Evolutionary conservation across 371 early-diverging fungal species (phyloP), one percentile per base, ranked within the genome.

Genomic region (Lichtheimia hyalospora): DNA sequence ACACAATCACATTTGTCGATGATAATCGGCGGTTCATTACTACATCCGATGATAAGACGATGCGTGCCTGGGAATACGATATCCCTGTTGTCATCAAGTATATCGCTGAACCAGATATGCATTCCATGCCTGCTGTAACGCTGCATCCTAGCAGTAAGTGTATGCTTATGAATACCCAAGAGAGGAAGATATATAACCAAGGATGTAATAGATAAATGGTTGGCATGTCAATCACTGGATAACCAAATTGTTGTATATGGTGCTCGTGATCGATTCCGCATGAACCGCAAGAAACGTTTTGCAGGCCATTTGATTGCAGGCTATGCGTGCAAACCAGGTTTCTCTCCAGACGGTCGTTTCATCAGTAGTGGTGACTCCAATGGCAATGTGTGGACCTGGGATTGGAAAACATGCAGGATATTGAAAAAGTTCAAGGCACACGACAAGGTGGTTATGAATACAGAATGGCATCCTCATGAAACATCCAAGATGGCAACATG

Each of bases 31-130:
- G 96, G 52, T 99, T 97, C 68, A 90, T 99, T 43, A 92, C 95
- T 5, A 96, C 97, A 1, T 91, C 92, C 13, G 97, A 97, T 71
- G 99, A 99, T 81, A 97, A 97, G 74, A 93, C 95, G 5, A 73
- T 99, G 72, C 85, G 98, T 54, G 96, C 91, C 34, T 99, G 98
- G 98, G 99, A 99, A 80, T 94, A 83, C 67, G 97, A 92, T 66
- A 96, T 97, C 60, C 98, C 98, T 3, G 95, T 97, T 8, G 95
- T 94, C 42, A 95, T 99, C 81, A 96, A 96, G 78, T 93, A 95
- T 62, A 87, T 96, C 66, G 96, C 97, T 12, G 98, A 99, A 56
- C 94, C 97, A 3, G 86, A 88, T 58, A 96, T 99, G 96, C 94
- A 96, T 67, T 89, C 92, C 18, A 95, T 97, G 87, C 96, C 97